phyloP scores from a whole-genome alignment of 176 grass and related monocot genomes.

The Oryza longistaminata region DNA sequence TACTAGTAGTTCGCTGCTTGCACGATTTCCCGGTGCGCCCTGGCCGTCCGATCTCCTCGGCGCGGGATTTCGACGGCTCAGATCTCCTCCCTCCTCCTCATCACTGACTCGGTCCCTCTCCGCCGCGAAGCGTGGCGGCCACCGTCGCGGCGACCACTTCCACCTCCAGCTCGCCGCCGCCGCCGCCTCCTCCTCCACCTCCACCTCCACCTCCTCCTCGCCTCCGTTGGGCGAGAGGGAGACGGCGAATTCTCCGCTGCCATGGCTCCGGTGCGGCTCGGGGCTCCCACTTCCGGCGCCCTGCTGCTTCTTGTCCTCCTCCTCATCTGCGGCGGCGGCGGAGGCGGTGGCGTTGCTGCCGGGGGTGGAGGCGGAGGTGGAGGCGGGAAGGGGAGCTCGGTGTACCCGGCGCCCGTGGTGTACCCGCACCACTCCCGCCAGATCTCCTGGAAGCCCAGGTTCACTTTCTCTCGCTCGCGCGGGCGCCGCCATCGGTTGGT shows the following conservation, averaged over 20 bases:
- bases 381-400: slow-evolving; percentile 33
- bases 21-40: not conserved
- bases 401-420: slow-evolving; percentile 45
- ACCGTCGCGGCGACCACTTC: slow-evolving; percentile 36
- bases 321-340: not conserved
- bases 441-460: slow-evolving; percentile 89
- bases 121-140: not conserved
- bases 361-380: not conserved
- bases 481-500: not conserved
- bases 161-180: slow-evolving; percentile 37
- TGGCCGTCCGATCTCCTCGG: slow-evolving; percentile 16
- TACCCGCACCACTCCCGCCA: slow-evolving; percentile 68
- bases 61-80: not conserved
- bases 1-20: not conserved
- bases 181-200: not conserved
- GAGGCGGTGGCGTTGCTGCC: not conserved
- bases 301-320: not conserved
- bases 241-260: not conserved
- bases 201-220: not conserved
- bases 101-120: not conserved
- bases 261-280: slow-evolving; percentile 13
- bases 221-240: not conserved
- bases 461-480: not conserved
- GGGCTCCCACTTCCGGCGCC: not conserved
- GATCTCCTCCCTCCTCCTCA: not conserved